These are phyloP conservation scores for Ceratocystis huliohia DNA, from an alignment of 2,329 filamentous ascomycete genomes.

Conservation along the genomic window DNA sequence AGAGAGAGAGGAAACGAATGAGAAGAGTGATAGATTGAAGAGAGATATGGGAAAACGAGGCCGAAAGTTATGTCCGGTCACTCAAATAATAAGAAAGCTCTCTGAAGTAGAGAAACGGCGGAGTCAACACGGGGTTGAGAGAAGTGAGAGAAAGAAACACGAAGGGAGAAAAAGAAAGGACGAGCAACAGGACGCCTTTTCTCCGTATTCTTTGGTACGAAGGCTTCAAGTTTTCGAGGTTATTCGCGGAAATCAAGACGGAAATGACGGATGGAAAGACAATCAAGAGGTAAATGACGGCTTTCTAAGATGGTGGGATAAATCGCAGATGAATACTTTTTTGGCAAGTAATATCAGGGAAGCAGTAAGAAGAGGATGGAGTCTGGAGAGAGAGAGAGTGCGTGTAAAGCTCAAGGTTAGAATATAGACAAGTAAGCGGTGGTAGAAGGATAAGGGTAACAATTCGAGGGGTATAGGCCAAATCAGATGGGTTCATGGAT, in stretches of 20 bases:
- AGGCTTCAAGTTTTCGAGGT: not conserved
- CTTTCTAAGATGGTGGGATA: constrained; percentile 7
- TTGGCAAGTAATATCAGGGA: not conserved
- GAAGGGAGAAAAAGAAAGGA: constrained; percentile 1
- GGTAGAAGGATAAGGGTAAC: not conserved
- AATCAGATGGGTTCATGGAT: not conserved
- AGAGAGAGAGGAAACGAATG: not conserved
- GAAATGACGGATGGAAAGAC: not conserved
- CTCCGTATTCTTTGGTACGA: not conserved
- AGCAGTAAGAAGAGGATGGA: not conserved
- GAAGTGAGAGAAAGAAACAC: not conserved
- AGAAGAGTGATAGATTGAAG: constrained; percentile 7
- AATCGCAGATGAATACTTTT: constrained; percentile 4
- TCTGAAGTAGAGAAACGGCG: constrained; percentile 11
- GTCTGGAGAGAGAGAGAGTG: not conserved
- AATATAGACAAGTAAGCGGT: not conserved
- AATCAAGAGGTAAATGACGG: constrained; percentile 4
- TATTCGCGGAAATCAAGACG: constrained; percentile 2
- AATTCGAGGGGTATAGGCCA: not conserved
- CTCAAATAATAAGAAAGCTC: not conserved
- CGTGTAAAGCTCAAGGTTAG: not conserved
- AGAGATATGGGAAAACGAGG: not conserved
- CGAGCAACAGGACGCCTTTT: not conserved
- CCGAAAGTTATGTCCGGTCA: constrained; percentile 8
- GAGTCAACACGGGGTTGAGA: constrained; percentile 10